Conservation (phyloP, 106 monocot genomes). For the Phalaenopsis equestris region DNA sequence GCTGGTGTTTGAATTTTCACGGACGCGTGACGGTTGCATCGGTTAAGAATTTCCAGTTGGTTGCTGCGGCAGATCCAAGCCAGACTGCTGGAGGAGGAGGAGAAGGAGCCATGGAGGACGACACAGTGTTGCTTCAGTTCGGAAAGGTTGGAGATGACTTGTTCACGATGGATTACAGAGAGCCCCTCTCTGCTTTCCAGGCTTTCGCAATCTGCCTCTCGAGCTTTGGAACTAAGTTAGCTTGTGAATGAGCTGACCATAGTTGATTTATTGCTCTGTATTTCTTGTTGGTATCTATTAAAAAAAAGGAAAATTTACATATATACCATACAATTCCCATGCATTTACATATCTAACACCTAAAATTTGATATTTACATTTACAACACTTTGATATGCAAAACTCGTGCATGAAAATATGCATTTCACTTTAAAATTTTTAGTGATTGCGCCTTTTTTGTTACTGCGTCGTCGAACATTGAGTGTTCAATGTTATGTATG, state of each 20-base stretch:
- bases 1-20: conserved; percentile 89
- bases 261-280: neutral
- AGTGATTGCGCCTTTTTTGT: no score
- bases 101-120: conserved; percentile 19
- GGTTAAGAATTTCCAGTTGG: conserved; percentile 82
- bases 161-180: conserved; percentile 68
- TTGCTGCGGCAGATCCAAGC: conserved; percentile 18
- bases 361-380: no score
- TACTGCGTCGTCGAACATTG: no score
- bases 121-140: conserved; percentile 61
- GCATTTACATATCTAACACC: no score
- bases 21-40: conserved; percentile 85
- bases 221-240: conserved; percentile 59
- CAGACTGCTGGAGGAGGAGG: neutral
- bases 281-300: neutral
- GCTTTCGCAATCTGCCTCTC: conserved; percentile 69
- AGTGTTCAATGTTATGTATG: no score
- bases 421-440: no score
- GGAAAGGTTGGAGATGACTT: conserved; percentile 64
- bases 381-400: no score
- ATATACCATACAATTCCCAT: no score
- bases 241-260: conserved; percentile 36
- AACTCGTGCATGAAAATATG: no score
- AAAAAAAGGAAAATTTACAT: neutral
- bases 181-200: conserved; percentile 63